phyloP scores from a whole-genome alignment of 495 filamentous ascomycete genomes.

The Neurospora discreta region DNA sequence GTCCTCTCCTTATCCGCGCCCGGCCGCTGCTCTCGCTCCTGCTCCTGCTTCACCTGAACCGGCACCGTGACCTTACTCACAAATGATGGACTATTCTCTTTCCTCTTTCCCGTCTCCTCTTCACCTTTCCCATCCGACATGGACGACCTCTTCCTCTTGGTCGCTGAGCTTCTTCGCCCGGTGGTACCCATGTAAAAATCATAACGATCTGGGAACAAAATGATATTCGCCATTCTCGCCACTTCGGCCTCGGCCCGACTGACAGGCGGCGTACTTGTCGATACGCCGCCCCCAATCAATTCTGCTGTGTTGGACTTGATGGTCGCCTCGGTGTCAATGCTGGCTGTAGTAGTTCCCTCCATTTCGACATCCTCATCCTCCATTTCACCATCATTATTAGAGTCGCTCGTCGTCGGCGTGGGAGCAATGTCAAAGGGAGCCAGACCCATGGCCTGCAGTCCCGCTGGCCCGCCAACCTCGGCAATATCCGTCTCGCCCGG shows the following conservation, averaged over 20 bases:
- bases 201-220: constrained; percentile 38
- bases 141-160: constrained; percentile 3
- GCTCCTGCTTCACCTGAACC: neutral
- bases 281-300: neutral
- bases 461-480: constrained; percentile 34
- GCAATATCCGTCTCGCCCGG: constrained; percentile 35
- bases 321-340: neutral
- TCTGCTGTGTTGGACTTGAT: neutral
- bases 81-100: neutral
- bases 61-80: neutral
- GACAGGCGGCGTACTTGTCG: constrained; percentile 8
- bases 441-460: constrained; percentile 36
- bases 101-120: neutral
- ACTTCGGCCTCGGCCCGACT: constrained; percentile 35
- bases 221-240: constrained; percentile 37
- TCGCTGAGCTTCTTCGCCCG: constrained; percentile 19
- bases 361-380: constrained; percentile 15
- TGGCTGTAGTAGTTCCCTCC: constrained; percentile 3
- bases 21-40: neutral
- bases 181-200: constrained; percentile 34
- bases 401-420: constrained; percentile 13
- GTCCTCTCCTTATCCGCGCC: neutral
- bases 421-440: constrained; percentile 32
- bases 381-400: neutral
- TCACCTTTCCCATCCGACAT: neutral